These are phyloP conservation scores for Aspergillus cejpii DNA, from an alignment of 2,329 filamentous ascomycete genomes.

Conservation along the genomic window DNA sequence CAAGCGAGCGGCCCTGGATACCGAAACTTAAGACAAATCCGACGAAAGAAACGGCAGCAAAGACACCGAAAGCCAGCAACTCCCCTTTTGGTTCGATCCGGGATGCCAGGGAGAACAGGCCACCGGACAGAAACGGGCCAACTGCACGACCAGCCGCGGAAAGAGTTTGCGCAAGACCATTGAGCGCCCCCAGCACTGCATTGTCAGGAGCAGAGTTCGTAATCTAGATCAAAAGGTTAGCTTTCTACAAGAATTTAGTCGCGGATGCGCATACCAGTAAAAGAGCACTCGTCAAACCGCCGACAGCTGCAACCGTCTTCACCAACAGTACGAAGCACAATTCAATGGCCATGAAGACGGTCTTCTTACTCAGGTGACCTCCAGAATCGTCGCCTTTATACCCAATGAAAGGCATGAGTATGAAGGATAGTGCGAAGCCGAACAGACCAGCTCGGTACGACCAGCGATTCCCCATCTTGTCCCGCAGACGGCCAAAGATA, in stretches of 20 bases:
- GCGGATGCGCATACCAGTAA: constrained; percentile 57
- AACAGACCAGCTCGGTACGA: constrained; percentile 74
- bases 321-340: constrained; percentile 73
- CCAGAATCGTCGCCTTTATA: constrained; percentile 59
- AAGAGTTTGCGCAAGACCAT: constrained; percentile 88
- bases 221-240: constrained; percentile 50
- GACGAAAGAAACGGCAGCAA: constrained; percentile 71
- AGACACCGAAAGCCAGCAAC: constrained; percentile 76
- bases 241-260: not conserved
- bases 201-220: constrained; percentile 88
- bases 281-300: constrained; percentile 82
- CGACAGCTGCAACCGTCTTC: constrained; percentile 85
- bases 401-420: constrained; percentile 83
- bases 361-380: constrained; percentile 54
- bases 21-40: constrained; percentile 75
- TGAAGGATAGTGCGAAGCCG: constrained; percentile 73
- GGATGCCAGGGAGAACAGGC: constrained; percentile 72
- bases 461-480: constrained; percentile 73
- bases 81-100: constrained; percentile 73
- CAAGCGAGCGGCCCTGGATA: constrained; percentile 58
- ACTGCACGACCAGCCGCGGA: constrained; percentile 83
- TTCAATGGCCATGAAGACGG: constrained; percentile 69
- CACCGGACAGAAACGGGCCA: constrained; percentile 81
- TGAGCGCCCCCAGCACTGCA: constrained; percentile 78
- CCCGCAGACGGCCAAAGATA: constrained; percentile 71